Evolutionary conservation across 208 protist genomes (phyloP).

Genomic region (Herpetomonas samuelpessoai): DNA sequence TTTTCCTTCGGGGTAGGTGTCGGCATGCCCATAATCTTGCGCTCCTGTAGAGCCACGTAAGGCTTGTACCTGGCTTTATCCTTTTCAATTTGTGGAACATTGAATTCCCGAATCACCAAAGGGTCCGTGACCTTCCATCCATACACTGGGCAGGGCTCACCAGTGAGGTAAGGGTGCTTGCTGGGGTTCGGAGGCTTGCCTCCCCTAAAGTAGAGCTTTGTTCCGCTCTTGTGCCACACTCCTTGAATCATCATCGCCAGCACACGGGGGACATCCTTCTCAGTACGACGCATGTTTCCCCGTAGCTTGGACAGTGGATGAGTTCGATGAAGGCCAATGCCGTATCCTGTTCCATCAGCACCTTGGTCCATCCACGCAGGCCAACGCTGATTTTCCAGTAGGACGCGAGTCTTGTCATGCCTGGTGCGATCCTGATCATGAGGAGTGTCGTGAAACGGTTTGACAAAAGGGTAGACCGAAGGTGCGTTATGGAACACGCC

Average conservation of each 20-base stretch:
- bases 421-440: conserved; percentile 71
- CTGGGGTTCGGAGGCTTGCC: conserved; percentile 89
- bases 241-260: conserved; percentile 90
- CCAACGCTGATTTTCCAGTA: conserved; percentile 44
- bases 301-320: conserved; percentile 81
- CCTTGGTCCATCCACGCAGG: conserved; percentile 89
- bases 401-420: conserved; percentile 47
- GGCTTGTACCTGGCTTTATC: conserved; percentile 80
- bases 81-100: conserved; percentile 64
- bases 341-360: conserved; percentile 80
- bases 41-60: conserved; percentile 86
- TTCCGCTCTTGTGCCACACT: conserved; percentile 89
- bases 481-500: conserved; percentile 87
- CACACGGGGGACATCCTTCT: conserved; percentile 68
- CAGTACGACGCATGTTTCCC: conserved; percentile 65
- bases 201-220: conserved; percentile 85
- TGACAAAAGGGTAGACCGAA: conserved; percentile 77
- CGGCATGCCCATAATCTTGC: conserved; percentile 64
- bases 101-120: conserved; percentile 78
- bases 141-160: conserved; percentile 89
- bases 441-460: conserved; percentile 88
- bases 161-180: conserved; percentile 85
- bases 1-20: conserved; percentile 17
- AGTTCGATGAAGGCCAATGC: conserved; percentile 78
- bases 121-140: conserved; percentile 86